Evolutionary conservation across 768 basidiomycete species (phyloP).

Genomic region (Candolleomyces aberdarensis): DNA sequence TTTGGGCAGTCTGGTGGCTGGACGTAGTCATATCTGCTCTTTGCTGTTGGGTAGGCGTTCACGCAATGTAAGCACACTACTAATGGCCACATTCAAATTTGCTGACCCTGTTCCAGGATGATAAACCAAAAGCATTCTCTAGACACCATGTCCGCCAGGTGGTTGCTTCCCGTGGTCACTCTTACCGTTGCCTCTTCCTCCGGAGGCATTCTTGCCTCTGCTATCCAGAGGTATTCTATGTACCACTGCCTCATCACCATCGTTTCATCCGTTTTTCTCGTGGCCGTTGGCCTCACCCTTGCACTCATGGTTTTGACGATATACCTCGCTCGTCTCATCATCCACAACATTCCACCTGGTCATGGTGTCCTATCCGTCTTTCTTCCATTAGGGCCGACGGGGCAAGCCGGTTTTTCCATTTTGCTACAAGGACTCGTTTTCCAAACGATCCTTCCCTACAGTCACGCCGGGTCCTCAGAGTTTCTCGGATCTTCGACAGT

Average conservation of each 20-base stretch:
- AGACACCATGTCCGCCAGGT: slow-evolving; percentile 54
- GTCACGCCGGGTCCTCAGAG: slow-evolving; percentile 24
- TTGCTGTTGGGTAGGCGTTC: slow-evolving; percentile 59
- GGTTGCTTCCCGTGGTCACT: slow-evolving; percentile 77
- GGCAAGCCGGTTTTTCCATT: slow-evolving; percentile 60
- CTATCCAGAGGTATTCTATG: slow-evolving; percentile 43
- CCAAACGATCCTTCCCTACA: slow-evolving; percentile 30
- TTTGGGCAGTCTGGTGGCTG: slow-evolving; percentile 73
- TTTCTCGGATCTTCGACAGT: slow-evolving; percentile 32
- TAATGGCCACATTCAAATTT: neutral
- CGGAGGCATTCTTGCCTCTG: slow-evolving; percentile 55
- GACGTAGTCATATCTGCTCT: slow-evolving; percentile 53
- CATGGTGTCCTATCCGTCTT: slow-evolving; percentile 54
- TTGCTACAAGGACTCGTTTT: slow-evolving; percentile 56
- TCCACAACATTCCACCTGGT: slow-evolving; percentile 51
- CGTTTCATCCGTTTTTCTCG: slow-evolving; percentile 48
- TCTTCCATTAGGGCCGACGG: slow-evolving; percentile 70
- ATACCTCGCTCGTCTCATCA: slow-evolving; percentile 58
- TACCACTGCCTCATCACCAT: slow-evolving; percentile 53
- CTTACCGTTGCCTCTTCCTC: slow-evolving; percentile 68
- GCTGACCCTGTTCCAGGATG: slow-evolving; percentile 37
- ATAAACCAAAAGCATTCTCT: slow-evolving; percentile 54
- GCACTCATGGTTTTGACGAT: slow-evolving; percentile 65
- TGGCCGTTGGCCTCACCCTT: slow-evolving; percentile 53
- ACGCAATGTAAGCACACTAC: slow-evolving; percentile 55